Base-by-base conservation (phyloP, 768 basidiomycete genomes). In the Boletus insuetus region DNA sequence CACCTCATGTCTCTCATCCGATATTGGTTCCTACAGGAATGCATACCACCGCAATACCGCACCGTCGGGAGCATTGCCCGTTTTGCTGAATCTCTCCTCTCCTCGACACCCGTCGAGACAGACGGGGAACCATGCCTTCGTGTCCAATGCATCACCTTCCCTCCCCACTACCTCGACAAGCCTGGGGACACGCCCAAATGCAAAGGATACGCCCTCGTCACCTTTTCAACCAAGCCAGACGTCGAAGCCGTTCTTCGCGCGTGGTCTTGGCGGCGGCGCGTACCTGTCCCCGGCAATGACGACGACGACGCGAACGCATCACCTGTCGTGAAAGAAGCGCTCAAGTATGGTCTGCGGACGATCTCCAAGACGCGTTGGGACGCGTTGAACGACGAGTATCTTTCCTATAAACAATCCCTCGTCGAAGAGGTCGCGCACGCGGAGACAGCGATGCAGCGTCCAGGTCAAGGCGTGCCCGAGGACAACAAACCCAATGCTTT, bases 121-220 rank as follows among this genome's bases (percentile, higher is more conserved):
- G 35, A 42, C n/a, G 8, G 16, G 7, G 38, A 19, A 17, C 44
- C 53, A 29, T 4, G 43, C 6, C 41, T 64, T 20, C 70, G 68
- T 20, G 64, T 91, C 6, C 84, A 91, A 64, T 58, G 66, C 37
- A 74, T 93, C 40, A 57, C 69, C 2, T 75, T 89, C 26, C 87
- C 85, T 13, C 74, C 81, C 1, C 87, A 91, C 61, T 80, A 85
- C 64, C 77, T 80, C 46, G 87, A 89, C 64, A 76, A 75, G 49
- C 78, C 81, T 14, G 81, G 72, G 3, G 77, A 79, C 24, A 60
- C 71, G 14, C 82, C 86, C 3, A 80, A 78, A 51, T 86, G 80
- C 69, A 91, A 87, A 74, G 87, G 87, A 2, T 92, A 91, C 58
- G 88, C 89, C 0, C 79, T 93, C 29, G 73, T 92, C 51, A 82